Evolutionary conservation across 176 grass and related monocot species (phyloP).

Genomic region (Oryza rufipogon): DNA sequence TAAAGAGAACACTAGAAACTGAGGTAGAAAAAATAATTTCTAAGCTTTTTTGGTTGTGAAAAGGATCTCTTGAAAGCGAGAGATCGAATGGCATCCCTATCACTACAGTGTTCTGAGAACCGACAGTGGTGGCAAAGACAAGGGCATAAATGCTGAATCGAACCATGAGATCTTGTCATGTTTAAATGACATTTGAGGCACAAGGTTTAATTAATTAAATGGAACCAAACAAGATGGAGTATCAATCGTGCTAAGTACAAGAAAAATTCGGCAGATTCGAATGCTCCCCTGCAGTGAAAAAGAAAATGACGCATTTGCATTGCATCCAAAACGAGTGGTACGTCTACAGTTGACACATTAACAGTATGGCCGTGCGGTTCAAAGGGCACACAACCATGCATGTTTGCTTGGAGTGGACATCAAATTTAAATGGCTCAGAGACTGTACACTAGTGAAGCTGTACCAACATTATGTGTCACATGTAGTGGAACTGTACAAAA

Average conservation of each 20-base stretch:
- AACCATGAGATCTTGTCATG: neutral
- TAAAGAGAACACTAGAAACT: neutral
- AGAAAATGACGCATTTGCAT: neutral
- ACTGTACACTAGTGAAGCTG: neutral
- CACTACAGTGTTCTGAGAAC: neutral
- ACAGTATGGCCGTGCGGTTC: neutral
- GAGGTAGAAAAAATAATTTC: neutral
- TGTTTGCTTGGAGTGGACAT: too few species aligned
- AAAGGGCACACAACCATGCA: neutral
- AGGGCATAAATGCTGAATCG: constrained; percentile 7
- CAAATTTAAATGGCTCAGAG: neutral
- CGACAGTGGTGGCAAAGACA: neutral
- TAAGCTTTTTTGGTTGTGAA: neutral
- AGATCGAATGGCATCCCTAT: constrained; percentile 2
- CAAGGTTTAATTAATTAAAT: neutral
- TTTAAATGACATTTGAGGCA: neutral
- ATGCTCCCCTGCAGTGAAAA: constrained; percentile 7
- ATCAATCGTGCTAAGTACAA: constrained; percentile 7
- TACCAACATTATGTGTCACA: neutral
- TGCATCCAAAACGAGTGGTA: neutral
- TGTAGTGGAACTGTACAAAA: too few species aligned
- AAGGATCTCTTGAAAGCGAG: neutral
- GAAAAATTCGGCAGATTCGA: neutral
- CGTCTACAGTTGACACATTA: neutral
- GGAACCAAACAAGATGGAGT: neutral